A percentile compares a stretch with the other conserved stretches of the same genome.
phyloP scores from a whole-genome alignment of 78 protist genomes.

The Dictyostelium purpureum region DNA sequence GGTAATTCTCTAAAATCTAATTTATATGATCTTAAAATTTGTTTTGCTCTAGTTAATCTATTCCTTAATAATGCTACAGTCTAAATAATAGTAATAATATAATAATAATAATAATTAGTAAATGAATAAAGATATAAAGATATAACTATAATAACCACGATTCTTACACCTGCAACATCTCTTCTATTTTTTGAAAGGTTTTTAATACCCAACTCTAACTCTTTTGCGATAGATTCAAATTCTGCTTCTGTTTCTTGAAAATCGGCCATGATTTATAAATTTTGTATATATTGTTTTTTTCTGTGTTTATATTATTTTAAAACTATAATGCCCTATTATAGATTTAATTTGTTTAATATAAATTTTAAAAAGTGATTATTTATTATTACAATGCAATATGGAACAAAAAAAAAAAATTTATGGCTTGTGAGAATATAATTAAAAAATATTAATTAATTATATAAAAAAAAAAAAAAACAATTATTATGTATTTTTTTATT shows the following conservation, averaged over 20 bases:
- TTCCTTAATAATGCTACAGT: slow-evolving; percentile 31
- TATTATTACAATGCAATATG: neutral
- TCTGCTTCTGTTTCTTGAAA: slow-evolving; percentile 24
- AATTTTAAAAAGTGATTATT: neutral
- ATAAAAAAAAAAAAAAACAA: too few species aligned
- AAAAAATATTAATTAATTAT: too few species aligned
- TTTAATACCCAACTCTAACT: slow-evolving; percentile 6
- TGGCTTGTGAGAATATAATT: too few species aligned
- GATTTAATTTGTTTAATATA: neutral
- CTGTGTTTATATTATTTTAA: neutral
- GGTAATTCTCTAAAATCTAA: slow-evolving; percentile 37
- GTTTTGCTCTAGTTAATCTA: slow-evolving; percentile 56
- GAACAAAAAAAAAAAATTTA: too few species aligned
- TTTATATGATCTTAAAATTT: slow-evolving; percentile 51
- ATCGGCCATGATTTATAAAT: neutral
- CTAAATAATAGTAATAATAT: neutral
- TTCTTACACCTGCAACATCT: neutral
- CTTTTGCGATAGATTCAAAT: neutral
- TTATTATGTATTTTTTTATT: too few species aligned
- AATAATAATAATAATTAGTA: neutral
- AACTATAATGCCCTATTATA: neutral
- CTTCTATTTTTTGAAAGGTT: neutral
- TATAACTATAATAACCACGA: neutral
- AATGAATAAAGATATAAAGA: neutral
- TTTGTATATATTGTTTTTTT: neutral